These are phyloP conservation scores for Ganoderma multipileum DNA, from an alignment of 1,284 basidiomycete species.

Conservation along the genomic window DNA sequence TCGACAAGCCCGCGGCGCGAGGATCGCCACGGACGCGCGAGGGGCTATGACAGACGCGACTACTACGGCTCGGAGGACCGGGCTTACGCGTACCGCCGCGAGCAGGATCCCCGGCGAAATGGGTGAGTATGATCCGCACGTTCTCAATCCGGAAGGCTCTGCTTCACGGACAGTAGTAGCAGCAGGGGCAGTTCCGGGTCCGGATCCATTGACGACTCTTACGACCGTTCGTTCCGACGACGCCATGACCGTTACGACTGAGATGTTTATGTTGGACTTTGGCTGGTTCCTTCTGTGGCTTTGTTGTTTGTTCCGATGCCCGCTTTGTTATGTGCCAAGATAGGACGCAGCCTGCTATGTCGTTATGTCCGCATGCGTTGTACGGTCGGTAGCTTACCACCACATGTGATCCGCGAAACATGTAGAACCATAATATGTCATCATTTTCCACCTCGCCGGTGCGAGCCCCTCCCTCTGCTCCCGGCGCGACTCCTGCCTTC, in stretches of 20 bases:
- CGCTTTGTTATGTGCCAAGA: neutral
- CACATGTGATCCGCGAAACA: conserved; percentile 8
- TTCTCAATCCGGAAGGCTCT: conserved; percentile 1
- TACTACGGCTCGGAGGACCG: conserved; percentile 19
- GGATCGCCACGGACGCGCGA: conserved; percentile 23
- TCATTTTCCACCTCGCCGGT: conserved; percentile 29
- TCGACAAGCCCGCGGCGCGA: conserved; percentile 26
- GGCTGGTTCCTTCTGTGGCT: neutral
- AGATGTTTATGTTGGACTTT: conserved; percentile 10
- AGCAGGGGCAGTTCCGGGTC: conserved; percentile 24
- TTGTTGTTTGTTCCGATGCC: neutral
- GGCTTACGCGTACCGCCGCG: conserved; percentile 18
- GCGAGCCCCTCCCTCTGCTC: conserved; percentile 21
- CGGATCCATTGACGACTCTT: conserved; percentile 17
- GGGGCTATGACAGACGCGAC: conserved; percentile 22
- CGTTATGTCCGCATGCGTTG: conserved; percentile 13
- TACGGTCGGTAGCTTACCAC: conserved; percentile 13
- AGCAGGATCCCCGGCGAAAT: conserved; percentile 19
- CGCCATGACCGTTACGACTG: conserved; percentile 20
- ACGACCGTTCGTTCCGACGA: conserved; percentile 17
- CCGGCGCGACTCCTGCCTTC: conserved; percentile 38
- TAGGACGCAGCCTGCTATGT: neutral
- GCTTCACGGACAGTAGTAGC: conserved; percentile 12
- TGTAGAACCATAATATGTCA: conserved; percentile 12
- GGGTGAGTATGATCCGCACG: conserved; percentile 22